These are phyloP conservation scores for Trichoderma guizhouense DNA, from an alignment of 2,329 filamentous ascomycete genomes.

Conservation along the genomic window DNA sequence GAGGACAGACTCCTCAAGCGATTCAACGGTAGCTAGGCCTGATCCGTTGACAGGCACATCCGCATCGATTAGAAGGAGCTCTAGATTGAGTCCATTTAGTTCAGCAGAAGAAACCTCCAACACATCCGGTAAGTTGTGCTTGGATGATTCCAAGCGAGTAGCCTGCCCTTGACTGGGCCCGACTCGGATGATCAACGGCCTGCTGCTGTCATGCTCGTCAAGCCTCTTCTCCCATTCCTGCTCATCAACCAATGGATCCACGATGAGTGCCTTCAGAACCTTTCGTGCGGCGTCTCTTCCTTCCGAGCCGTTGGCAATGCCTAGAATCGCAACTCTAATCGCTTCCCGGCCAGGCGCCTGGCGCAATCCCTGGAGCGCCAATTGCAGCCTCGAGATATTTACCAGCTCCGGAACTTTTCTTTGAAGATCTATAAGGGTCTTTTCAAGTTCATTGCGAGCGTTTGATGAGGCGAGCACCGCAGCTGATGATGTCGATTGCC, in stretches of 20 bases:
- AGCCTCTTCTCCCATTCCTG: constrained; percentile 66
- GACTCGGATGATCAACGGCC: constrained; percentile 63
- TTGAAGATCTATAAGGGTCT: constrained; percentile 58
- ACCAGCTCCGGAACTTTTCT: constrained; percentile 59
- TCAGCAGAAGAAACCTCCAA: constrained; percentile 61
- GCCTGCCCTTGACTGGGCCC: constrained; percentile 30
- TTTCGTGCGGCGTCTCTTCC: constrained; percentile 53
- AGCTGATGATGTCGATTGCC: constrained; percentile 27
- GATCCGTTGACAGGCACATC: constrained; percentile 35
- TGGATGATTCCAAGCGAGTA: constrained; percentile 30
- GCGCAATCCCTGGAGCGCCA: constrained; percentile 64
- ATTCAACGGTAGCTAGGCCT: constrained; percentile 38
- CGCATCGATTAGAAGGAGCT: constrained; percentile 57
- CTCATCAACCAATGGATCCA: constrained; percentile 63
- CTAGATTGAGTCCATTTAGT: constrained; percentile 59
- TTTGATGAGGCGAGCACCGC: constrained; percentile 28
- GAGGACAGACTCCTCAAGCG: constrained; percentile 64
- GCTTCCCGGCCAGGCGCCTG: constrained; percentile 55
- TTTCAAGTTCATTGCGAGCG: constrained; percentile 53
- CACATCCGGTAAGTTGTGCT: constrained; percentile 48
- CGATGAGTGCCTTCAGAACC: constrained; percentile 66
- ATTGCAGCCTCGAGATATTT: constrained; percentile 66
- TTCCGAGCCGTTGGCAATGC: constrained; percentile 39
- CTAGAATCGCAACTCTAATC: constrained; percentile 57
- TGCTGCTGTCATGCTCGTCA: constrained; percentile 46